Base-by-base conservation (phyloP, 352 stramenopile genomes). In the Pythium apleroticum region DNA sequence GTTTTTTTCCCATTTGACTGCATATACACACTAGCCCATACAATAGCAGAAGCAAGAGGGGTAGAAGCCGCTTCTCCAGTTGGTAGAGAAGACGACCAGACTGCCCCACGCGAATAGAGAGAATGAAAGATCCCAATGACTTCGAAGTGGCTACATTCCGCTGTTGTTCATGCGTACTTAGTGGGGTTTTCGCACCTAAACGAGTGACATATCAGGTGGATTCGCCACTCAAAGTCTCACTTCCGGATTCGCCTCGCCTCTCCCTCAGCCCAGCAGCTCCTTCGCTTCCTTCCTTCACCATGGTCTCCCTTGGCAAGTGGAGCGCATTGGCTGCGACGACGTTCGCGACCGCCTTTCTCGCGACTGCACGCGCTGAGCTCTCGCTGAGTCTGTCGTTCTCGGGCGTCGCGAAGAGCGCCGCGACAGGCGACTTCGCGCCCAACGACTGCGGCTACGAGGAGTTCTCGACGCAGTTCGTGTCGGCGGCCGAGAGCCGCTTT, bases 401-500 rank as follows among this genome's bases (percentile, higher is more conserved):
- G 7, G 66, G 66, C 22, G 41, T 49, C 30, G 66, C 66, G 35
- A 68, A 68, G 49, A 68, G 49, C 37, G 66, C 55, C 17, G 19
- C 22, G 9, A 68, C 60, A 19, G 60, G 60, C 20, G 66, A 72
- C 33, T 72, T 68, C 50, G 48, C 57, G 20, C 60, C 66, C 12
- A 72, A 72, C 56, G 33, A 27, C 11, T 72, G 66, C 56, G 54
- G n/a, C 12, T 72, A 72, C 53, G 59, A 72, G 30, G 59, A 72
- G 53, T 64, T 72, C 54, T 72, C 58, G 52, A 52, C 31, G 11
- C 43, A 67, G 46, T 64, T 67, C 25, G 53, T 72, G 24, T 67
- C 65, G 24, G 65, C 65, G 25, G 65, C 52, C 33, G 65, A 72
- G 54, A 72, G 65, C 65, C 65, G 59, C 58, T 72, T 72, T n/a